These are phyloP conservation scores for Nemania sp. DNA, from an alignment of 2,329 filamentous ascomycete genomes.

Conservation along the genomic window DNA sequence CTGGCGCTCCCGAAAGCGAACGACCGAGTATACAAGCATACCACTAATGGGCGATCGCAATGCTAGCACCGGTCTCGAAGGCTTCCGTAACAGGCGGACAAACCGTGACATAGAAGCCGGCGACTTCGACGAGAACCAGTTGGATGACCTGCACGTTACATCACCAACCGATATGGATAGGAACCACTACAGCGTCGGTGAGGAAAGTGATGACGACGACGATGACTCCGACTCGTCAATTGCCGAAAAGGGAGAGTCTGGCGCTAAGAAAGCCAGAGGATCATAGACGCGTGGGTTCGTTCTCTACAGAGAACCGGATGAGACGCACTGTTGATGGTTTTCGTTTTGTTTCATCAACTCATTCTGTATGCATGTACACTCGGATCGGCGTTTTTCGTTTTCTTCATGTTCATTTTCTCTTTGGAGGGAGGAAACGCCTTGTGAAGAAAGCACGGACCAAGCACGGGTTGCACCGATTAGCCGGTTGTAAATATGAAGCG, in stretches of 20 bases:
- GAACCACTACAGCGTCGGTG: constrained; percentile 68
- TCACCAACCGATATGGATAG: constrained; percentile 58
- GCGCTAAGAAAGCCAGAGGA: constrained; percentile 38
- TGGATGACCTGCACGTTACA: constrained; percentile 69
- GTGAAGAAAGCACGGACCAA: background rate
- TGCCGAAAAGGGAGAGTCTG: constrained; percentile 41
- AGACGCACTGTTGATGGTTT: background rate
- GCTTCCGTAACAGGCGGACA: constrained; percentile 59
- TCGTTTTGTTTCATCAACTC: constrained; percentile 7
- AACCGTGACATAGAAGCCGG: constrained; percentile 69
- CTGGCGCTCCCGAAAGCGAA: constrained; percentile 71
- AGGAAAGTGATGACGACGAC: constrained; percentile 68
- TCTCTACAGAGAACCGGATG: background rate
- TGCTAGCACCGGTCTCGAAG: constrained; percentile 56
- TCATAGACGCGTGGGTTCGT: constrained; percentile 9
- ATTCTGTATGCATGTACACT: constrained; percentile 10
- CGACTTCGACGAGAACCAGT: constrained; percentile 74
- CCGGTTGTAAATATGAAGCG: background rate
- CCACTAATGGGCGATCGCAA: constrained; percentile 54
- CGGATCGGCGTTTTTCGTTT: constrained; percentile 3
- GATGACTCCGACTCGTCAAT: no score
- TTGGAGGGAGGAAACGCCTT: background rate
- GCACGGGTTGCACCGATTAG: background rate
- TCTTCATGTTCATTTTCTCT: background rate
- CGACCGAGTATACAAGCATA: constrained; percentile 66